Percentiles rank a stretch among this genome's conserved stretches.
Conservation (phyloP, 2,329 filamentous ascomycete genomes). For the Coniella vitis region DNA sequence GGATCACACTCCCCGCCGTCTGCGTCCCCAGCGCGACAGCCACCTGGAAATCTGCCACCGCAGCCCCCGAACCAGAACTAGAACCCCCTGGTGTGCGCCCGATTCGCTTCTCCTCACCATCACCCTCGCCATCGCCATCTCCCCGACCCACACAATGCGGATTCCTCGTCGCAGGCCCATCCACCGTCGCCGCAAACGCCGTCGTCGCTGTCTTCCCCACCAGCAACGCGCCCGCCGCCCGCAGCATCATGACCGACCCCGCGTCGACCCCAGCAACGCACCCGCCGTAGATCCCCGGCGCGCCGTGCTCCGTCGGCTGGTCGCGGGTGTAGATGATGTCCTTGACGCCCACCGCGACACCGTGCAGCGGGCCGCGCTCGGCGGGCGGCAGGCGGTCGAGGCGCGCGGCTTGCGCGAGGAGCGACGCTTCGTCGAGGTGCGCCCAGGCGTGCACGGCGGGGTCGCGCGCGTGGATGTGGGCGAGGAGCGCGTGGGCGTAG, state of each 20-base stretch:
- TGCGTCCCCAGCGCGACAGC: slow-evolving; percentile 58
- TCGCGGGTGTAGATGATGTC: slow-evolving; percentile 55
- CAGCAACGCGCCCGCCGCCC: slow-evolving; percentile 50
- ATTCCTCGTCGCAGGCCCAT: slow-evolving; percentile 50
- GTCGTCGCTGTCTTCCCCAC: slow-evolving; percentile 55
- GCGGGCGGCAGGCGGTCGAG: slow-evolving; percentile 42
- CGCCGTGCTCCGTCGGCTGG: slow-evolving; percentile 52
- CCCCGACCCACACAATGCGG: slow-evolving; percentile 36
- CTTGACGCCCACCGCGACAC: slow-evolving; percentile 52
- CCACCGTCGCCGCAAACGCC: slow-evolving; percentile 53
- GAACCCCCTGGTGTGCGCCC: slow-evolving; percentile 58
- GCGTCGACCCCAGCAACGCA: slow-evolving; percentile 44
- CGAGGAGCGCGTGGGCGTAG: slow-evolving; percentile 41
- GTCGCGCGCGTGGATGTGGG: slow-evolving; percentile 38
- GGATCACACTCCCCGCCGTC: slow-evolving; percentile 57
- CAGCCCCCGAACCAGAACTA: slow-evolving; percentile 59
- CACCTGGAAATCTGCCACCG: slow-evolving; percentile 58
- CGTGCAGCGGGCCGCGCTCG: slow-evolving; percentile 48
- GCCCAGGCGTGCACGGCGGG: slow-evolving; percentile 43
- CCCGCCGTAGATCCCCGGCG: slow-evolving; percentile 46
- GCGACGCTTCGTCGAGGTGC: slow-evolving; percentile 36
- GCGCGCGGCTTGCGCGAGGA: slow-evolving; percentile 41
- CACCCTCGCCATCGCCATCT: no score
- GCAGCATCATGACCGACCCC: slow-evolving; percentile 42
- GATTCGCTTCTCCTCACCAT: no score